Conservation (phyloP, 805 yeast genomes). For the Clavispora asparagi region DNA sequence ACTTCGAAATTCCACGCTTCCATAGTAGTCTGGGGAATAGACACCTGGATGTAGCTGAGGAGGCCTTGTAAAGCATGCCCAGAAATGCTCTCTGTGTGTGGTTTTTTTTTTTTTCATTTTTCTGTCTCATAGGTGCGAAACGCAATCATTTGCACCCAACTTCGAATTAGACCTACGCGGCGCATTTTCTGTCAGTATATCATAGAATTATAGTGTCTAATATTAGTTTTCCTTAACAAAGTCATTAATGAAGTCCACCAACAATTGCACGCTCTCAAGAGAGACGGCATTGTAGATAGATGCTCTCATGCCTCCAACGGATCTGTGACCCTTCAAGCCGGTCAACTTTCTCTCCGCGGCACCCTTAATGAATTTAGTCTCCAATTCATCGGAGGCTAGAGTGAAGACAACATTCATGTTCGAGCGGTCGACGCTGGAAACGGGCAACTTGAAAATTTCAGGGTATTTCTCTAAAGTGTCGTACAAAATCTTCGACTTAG, state of each 20-base stretch:
- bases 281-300: conserved; percentile 87
- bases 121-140: not conserved
- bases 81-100: not conserved
- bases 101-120: not conserved
- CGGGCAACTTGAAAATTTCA: conserved; percentile 62
- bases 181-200: not conserved
- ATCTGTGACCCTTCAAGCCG: conserved; percentile 93
- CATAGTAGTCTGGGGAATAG: not conserved
- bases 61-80: not conserved
- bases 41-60: not conserved
- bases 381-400: conserved; percentile 56
- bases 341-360: conserved; percentile 58
- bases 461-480: conserved; percentile 60
- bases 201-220: not conserved
- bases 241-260: conserved; percentile 52
- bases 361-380: conserved; percentile 61
- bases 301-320: conserved; percentile 96
- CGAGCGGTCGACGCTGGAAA: conserved; percentile 60
- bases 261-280: conserved; percentile 49
- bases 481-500: conserved; percentile 65
- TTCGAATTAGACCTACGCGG: not conserved
- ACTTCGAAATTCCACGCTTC: not conserved
- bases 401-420: conserved; percentile 94
- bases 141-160: not conserved
- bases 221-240: conserved; percentile 45